Conservation (phyloP, 1,139 yeast species). For the Hanseniaspora gamundiae region DNA sequence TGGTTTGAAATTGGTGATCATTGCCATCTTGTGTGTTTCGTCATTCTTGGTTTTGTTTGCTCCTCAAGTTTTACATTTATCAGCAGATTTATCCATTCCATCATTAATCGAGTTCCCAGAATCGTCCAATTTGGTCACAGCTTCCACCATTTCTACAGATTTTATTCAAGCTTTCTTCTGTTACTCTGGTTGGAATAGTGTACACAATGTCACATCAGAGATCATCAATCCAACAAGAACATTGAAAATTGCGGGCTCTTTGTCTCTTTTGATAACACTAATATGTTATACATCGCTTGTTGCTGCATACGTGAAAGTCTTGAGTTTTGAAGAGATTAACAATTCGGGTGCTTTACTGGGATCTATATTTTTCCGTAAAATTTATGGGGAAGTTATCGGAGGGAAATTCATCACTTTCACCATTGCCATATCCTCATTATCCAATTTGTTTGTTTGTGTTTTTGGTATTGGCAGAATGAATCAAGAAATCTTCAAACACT, state of each 20-base stretch:
- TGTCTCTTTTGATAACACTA: constrained; percentile 36
- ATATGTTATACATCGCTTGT: constrained; percentile 43
- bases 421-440: constrained; percentile 48
- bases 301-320: constrained; percentile 42
- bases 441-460: constrained; percentile 50
- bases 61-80: constrained; percentile 1
- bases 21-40: constrained; percentile 36
- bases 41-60: constrained; percentile 22
- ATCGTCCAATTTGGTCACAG: constrained; percentile 22
- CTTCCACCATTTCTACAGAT: constrained; percentile 42
- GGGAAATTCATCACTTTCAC: constrained; percentile 41
- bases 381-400: constrained; percentile 42
- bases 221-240: constrained; percentile 47
- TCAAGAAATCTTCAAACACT: constrained; percentile 55
- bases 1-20: constrained; percentile 36
- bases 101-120: constrained; percentile 17
- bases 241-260: constrained; percentile 48
- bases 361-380: constrained; percentile 42
- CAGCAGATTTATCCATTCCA: constrained; percentile 7
- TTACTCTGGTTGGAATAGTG: constrained; percentile 53
- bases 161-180: constrained; percentile 49
- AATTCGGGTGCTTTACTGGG: constrained; percentile 48
- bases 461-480: constrained; percentile 49
- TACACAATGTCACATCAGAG: constrained; percentile 51
- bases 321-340: constrained; percentile 41